phyloP scores from a whole-genome alignment of 495 filamentous ascomycete species.

The Antarctomyces pellizariae region DNA sequence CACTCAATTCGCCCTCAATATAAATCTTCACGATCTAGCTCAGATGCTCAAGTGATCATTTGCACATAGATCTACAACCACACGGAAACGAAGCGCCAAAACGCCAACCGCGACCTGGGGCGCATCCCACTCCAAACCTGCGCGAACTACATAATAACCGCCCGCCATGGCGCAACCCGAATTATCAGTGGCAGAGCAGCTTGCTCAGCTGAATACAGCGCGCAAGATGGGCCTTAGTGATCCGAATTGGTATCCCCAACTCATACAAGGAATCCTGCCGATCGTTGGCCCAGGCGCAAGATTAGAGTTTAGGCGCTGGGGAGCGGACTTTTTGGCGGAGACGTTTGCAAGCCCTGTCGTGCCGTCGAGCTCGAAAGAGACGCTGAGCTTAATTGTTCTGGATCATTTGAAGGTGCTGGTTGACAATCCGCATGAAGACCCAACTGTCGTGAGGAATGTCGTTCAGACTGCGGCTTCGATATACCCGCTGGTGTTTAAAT shows the following conservation, averaged over 20 bases:
- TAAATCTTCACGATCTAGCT: no score
- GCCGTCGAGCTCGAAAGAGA: conserved; percentile 46
- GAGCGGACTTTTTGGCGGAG: conserved; percentile 86
- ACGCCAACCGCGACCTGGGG: no score
- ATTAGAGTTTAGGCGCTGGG: conserved; percentile 81
- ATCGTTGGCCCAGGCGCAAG: conserved; percentile 55
- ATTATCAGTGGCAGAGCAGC: conserved; percentile 41
- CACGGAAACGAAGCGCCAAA: no score
- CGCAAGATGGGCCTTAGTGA: conserved; percentile 72
- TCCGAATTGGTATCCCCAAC: conserved; percentile 61
- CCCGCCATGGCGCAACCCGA: conserved; percentile 19
- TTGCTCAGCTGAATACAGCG: conserved; percentile 66
- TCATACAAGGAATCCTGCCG: conserved; percentile 72
- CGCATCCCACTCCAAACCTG: no score
- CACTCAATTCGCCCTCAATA: no score
- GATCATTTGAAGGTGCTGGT: conserved; percentile 51
- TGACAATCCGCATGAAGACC: conserved; percentile 48
- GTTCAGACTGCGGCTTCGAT: conserved; percentile 73
- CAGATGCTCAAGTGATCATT: no score
- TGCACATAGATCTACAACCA: no score
- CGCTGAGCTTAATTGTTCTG: conserved; percentile 44
- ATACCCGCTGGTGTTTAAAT: conserved; percentile 74
- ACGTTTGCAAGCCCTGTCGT: conserved; percentile 76
- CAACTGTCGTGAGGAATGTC: conserved; percentile 51
- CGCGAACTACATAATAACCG: conserved; percentile 2